phyloP scores from a whole-genome alignment of 495 filamentous ascomycete genomes.

The Penicillium antarcticum region DNA sequence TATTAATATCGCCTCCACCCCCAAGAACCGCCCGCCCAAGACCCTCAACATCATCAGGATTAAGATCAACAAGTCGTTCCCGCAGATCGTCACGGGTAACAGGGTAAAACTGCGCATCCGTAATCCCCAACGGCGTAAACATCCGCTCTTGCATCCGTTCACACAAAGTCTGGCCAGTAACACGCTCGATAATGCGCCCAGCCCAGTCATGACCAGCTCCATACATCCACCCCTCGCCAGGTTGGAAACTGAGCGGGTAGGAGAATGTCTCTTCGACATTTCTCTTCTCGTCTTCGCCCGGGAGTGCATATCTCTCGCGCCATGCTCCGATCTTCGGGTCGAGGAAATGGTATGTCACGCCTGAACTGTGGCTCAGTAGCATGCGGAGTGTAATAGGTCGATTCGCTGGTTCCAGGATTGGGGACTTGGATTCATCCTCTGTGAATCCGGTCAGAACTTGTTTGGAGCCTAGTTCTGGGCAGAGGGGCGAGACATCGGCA shows the following conservation, averaged over 20 bases:
- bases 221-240: slow-evolving; percentile 50
- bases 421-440: slow-evolving; percentile 19
- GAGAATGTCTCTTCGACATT: slow-evolving; percentile 24
- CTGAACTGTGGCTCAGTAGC: slow-evolving; percentile 50
- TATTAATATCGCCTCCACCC: slow-evolving; percentile 21
- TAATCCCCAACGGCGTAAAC: slow-evolving; percentile 42
- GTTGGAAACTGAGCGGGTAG: slow-evolving; percentile 44
- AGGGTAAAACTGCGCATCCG: slow-evolving; percentile 39
- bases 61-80: slow-evolving; percentile 33
- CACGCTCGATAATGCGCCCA: slow-evolving; percentile 39
- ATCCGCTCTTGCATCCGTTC: slow-evolving; percentile 46
- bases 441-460: slow-evolving; percentile 39
- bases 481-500: slow-evolving; percentile 31
- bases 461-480: slow-evolving; percentile 38
- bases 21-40: slow-evolving; percentile 23
- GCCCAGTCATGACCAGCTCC: slow-evolving; percentile 52
- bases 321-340: slow-evolving; percentile 31
- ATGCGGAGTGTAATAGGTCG: slow-evolving; percentile 39
- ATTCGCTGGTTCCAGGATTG: slow-evolving; percentile 18
- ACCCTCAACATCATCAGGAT: slow-evolving; percentile 20
- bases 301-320: slow-evolving; percentile 27
- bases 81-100: slow-evolving; percentile 30
- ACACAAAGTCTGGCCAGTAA: slow-evolving; percentile 34
- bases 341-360: slow-evolving; percentile 42
- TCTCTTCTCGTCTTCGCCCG: slow-evolving; percentile 1